Conservation (phyloP, 2,329 filamentous ascomycete genomes). For the Aureobasidium vineae region DNA sequence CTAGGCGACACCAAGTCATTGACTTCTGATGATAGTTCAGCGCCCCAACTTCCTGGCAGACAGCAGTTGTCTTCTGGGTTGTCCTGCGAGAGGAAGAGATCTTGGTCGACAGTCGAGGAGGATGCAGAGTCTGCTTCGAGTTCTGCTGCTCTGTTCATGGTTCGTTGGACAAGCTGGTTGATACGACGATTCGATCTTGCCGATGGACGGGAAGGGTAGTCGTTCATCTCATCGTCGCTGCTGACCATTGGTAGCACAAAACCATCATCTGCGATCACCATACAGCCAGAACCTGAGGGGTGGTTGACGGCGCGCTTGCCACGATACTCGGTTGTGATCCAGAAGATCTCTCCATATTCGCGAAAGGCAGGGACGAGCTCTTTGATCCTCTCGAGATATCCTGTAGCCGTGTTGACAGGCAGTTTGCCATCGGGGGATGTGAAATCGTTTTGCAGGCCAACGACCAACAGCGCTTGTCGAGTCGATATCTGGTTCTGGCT, state of each 20-base stretch:
- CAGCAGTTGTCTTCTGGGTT: slow-evolving; percentile 44
- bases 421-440: slow-evolving; percentile 66
- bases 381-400: slow-evolving; percentile 66
- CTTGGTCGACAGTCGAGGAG: slow-evolving; percentile 41
- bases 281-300: slow-evolving; percentile 20
- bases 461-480: slow-evolving; percentile 69
- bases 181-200: slow-evolving; percentile 5
- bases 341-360: slow-evolving; percentile 70
- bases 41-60: slow-evolving; percentile 46
- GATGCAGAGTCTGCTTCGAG: slow-evolving; percentile 11
- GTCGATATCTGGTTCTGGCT: slow-evolving; percentile 55
- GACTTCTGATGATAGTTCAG: slow-evolving; percentile 52
- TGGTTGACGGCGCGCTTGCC: slow-evolving; percentile 24
- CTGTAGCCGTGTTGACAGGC: slow-evolving; percentile 60
- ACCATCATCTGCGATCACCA: slow-evolving; percentile 19
- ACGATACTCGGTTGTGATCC: slow-evolving; percentile 74
- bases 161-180: slow-evolving; percentile 28
- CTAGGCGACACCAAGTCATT: slow-evolving; percentile 51
- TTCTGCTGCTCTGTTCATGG: slow-evolving; percentile 18
- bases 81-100: slow-evolving; percentile 46
- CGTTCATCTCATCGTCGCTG: slow-evolving; percentile 13
- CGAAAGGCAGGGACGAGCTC: slow-evolving; percentile 71
- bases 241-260: slow-evolving; percentile 5
- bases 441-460: slow-evolving; percentile 93
- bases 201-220: background rate